phyloP scores from a whole-genome alignment of 2,329 filamentous ascomycete species.

The Alternaria viburni region DNA sequence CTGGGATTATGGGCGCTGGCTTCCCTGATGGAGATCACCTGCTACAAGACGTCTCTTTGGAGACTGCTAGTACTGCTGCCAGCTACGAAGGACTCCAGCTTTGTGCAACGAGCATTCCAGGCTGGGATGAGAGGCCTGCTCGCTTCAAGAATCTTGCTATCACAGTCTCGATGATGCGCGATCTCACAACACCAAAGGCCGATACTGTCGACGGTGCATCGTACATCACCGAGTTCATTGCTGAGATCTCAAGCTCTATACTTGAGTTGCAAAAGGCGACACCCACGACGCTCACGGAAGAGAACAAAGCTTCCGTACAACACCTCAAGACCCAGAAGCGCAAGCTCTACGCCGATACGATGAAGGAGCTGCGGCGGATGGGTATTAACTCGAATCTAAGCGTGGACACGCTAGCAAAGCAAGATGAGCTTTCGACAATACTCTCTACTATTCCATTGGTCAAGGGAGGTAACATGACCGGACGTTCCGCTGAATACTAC shows the following conservation, averaged over 20 bases:
- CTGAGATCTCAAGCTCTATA: constrained; percentile 70
- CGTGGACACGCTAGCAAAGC: constrained; percentile 73
- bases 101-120: constrained; percentile 30
- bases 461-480: constrained; percentile 35
- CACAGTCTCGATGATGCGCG: constrained; percentile 77
- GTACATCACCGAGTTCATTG: constrained; percentile 72
- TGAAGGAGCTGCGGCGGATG: constrained; percentile 86
- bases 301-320: constrained; percentile 83
- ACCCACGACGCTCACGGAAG: constrained; percentile 78
- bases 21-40: constrained; percentile 36
- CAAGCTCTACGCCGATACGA: constrained; percentile 85
- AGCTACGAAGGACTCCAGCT: constrained; percentile 22
- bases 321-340: constrained; percentile 91
- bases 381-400: constrained; percentile 85
- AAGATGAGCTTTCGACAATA: constrained; percentile 73
- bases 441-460: constrained; percentile 61
- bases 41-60: constrained; percentile 16
- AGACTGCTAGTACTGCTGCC: constrained; percentile 17
- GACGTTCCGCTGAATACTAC: constrained; percentile 65
- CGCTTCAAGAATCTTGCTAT: constrained; percentile 73
- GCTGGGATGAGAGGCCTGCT: constrained; percentile 57
- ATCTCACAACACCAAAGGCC: constrained; percentile 62
- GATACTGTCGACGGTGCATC: constrained; percentile 62
- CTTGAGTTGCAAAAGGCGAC: constrained; percentile 82
- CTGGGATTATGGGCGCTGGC: constrained; percentile 56